Evolutionary conservation across 805 yeast species (phyloP).

Genomic region (Lipomyces sp.): DNA sequence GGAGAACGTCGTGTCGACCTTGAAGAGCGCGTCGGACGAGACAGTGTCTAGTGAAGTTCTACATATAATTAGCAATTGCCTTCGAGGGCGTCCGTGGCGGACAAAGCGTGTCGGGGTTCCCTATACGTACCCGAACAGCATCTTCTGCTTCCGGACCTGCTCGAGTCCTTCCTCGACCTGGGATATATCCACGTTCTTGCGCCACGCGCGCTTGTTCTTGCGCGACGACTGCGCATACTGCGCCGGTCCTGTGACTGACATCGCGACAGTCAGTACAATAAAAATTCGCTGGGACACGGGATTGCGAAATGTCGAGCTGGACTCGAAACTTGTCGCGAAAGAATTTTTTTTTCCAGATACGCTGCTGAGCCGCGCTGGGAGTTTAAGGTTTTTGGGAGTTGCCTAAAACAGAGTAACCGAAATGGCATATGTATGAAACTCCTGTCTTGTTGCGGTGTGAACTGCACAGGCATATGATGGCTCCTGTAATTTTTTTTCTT

Average conservation of each 20-base stretch:
- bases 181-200: constrained; percentile 82
- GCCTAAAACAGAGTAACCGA: too few relatives aligned
- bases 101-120: too few relatives aligned
- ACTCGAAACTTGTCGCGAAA: neutral
- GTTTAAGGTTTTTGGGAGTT: neutral
- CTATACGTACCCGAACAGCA: constrained; percentile 40
- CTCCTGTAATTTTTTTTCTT: too few relatives aligned
- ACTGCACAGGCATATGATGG: too few relatives aligned
- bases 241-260: neutral
- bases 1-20: constrained; percentile 20
- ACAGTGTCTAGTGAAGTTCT: constrained; percentile 14
- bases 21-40: constrained; percentile 16
- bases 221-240: constrained; percentile 63
- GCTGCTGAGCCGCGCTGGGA: too few relatives aligned
- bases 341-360: neutral
- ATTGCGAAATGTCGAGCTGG: neutral
- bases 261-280: too few relatives aligned
- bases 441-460: too few relatives aligned
- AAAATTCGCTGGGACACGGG: neutral
- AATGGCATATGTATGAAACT: too few relatives aligned
- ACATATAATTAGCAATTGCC: neutral
- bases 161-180: constrained; percentile 74
- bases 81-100: too few relatives aligned
- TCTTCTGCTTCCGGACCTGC: constrained; percentile 58
- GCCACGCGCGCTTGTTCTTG: constrained; percentile 90